A percentile compares a stretch with the other conserved stretches of the same genome.
Conservation (phyloP, 192 early-diverging fungal genomes). For the Coemansia biformis region DNA sequence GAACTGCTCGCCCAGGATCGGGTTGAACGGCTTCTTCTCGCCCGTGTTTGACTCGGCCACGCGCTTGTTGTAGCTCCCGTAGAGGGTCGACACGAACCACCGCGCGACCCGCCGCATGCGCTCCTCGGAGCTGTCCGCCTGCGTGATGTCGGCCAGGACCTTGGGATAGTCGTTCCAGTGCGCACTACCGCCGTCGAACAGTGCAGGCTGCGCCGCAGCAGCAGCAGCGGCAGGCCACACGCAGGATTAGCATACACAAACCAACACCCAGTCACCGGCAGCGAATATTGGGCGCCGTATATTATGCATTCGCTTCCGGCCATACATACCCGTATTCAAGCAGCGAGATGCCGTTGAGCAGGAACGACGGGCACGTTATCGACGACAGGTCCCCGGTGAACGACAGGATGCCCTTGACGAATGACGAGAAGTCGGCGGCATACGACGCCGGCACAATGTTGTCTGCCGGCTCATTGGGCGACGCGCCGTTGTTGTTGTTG, state of each 20-base stretch:
- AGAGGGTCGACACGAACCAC: constrained; percentile 78
- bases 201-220: no score
- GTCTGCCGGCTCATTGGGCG: constrained; percentile 26
- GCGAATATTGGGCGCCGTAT: no score
- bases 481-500: no score
- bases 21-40: constrained; percentile 75
- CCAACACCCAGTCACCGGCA: no score
- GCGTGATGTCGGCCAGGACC: constrained; percentile 60
- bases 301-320: no score
- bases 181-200: constrained; percentile 18
- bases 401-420: constrained; percentile 64
- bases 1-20: constrained; percentile 66
- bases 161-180: constrained; percentile 62
- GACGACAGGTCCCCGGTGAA: constrained; percentile 77
- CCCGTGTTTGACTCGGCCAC: constrained; percentile 59
- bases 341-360: constrained; percentile 69
- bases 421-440: constrained; percentile 59
- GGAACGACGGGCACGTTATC: constrained; percentile 74
- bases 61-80: constrained; percentile 69
- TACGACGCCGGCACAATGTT: constrained; percentile 58
- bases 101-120: constrained; percentile 63
- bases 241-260: no score
- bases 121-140: constrained; percentile 54
- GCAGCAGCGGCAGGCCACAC: no score
- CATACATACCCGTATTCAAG: constrained; percentile 71